phyloP scores from a whole-genome alignment of 371 early-diverging fungal species.

The Batrachochytrium dendrobatidis region DNA sequence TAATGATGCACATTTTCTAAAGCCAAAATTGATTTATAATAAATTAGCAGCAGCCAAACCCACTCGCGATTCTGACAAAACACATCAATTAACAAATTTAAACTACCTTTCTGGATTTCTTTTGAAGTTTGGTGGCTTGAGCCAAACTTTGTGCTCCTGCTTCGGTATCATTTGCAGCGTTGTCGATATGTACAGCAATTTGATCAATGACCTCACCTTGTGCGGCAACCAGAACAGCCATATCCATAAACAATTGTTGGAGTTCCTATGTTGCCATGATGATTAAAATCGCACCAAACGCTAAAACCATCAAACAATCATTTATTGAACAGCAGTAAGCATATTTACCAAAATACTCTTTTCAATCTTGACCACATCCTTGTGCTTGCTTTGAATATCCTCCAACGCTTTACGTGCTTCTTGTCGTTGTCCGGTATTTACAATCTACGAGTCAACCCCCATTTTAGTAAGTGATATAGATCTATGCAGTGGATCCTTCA shows the following conservation, averaged over 20 bases:
- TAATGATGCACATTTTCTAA: constrained; percentile 45
- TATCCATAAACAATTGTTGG: constrained; percentile 81
- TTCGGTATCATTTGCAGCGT: constrained; percentile 59
- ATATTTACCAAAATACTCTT: constrained; percentile 62
- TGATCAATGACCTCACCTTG: constrained; percentile 69
- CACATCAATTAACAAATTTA: not conserved
- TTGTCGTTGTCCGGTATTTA: constrained; percentile 65
- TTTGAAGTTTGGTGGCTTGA: constrained; percentile 64
- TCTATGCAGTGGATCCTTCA: too few species aligned
- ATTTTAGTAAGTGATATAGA: too few species aligned
- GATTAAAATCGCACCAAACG: not conserved
- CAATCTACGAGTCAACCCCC: constrained; percentile 38
- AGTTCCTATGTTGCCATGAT: constrained; percentile 52
- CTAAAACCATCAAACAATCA: constrained; percentile 9
- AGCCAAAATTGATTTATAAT: not conserved
- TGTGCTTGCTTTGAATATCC: constrained; percentile 81
- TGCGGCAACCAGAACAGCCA: constrained; percentile 77
- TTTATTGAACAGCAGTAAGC: not conserved
- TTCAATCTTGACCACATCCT: constrained; percentile 83
- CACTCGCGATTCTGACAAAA: not conserved
- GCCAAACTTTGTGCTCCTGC: constrained; percentile 62
- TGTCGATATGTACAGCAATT: constrained; percentile 60
- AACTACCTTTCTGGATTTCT: constrained; percentile 62
- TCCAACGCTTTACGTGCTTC: constrained; percentile 72
- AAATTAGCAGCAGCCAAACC: not conserved